These are phyloP conservation scores for Tilletia walkeri DNA, from an alignment of 1,284 basidiomycete genomes.

Conservation along the genomic window DNA sequence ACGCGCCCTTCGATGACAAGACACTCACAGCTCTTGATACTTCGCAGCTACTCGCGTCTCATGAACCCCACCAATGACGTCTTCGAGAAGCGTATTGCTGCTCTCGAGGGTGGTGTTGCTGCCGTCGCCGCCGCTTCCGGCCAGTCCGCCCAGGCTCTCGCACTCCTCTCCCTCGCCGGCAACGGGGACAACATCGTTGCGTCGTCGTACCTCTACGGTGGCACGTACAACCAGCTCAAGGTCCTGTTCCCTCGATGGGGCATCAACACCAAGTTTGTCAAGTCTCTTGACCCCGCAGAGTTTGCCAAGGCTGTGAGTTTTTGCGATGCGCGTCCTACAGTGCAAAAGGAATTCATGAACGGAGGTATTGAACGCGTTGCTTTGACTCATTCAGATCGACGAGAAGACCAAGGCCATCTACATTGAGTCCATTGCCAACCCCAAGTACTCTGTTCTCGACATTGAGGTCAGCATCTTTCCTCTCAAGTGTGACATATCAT, in stretches of 20 bases:
- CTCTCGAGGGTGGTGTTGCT: slow-evolving; percentile 76
- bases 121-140: slow-evolving; percentile 77
- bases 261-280: slow-evolving; percentile 75
- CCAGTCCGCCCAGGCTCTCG: slow-evolving; percentile 77
- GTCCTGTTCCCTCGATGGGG: slow-evolving; percentile 71
- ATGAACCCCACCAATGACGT: slow-evolving; percentile 82
- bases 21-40: neutral
- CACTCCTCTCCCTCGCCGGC: slow-evolving; percentile 64
- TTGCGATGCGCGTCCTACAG: too few relatives aligned
- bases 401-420: slow-evolving; percentile 61
- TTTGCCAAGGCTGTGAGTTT: slow-evolving; percentile 65
- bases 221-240: slow-evolving; percentile 88
- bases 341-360: neutral
- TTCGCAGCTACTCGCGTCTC: slow-evolving; percentile 60
- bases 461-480: slow-evolving; percentile 59
- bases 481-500: neutral
- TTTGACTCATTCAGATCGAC: slow-evolving; percentile 39
- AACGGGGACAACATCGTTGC: slow-evolving; percentile 76
- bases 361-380: neutral
- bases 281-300: slow-evolving; percentile 64
- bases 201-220: slow-evolving; percentile 38
- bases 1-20: too few relatives aligned
- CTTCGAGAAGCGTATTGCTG: slow-evolving; percentile 79
- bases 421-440: slow-evolving; percentile 82
- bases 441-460: slow-evolving; percentile 71